Evolutionary conservation across 129 eudicot species (phyloP), one percentile per base, ranked within the genome.

Genomic region (Smallanthus sonchifolius): DNA sequence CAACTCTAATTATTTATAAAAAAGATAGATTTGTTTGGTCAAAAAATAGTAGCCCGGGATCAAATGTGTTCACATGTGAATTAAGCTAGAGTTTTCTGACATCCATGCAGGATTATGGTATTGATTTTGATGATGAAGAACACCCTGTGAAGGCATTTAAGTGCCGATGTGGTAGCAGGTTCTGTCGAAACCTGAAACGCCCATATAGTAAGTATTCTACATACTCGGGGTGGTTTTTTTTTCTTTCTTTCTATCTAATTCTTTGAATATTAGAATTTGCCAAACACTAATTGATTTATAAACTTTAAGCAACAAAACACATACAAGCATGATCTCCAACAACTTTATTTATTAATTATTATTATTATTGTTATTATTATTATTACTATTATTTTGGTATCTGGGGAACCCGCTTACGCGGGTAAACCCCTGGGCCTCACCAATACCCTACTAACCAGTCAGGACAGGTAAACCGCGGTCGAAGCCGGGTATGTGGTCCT

Each of bases 151-250:
- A 94, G 83, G 96, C 97, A 45, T 94, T 94, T 73, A 59, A 59
- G 62, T 94, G 99, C 79, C 87, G 79, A 13, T 94, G 99, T 74
- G 96, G 94, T 61, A 91, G 99, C 90, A 86, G 83, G 83, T 88
- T 79, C 47, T 94, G 99, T 82, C 89, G 94, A 56, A 94, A 88
- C 85, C 87, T 85, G 20, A 91, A 87, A 61, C 67, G 43, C 42
- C 43, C 67, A 34, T 8, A 61, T 3, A 61, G 67, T 61, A 34
- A 61, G 67, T 35, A 61, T 32, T 13, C 67, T 61, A 6, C 43
- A 30, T 4, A 61, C 37, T 10, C 1, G 13, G 10, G 62, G 62
- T 9, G 65, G 2, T 28, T 17, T 6, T 54, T 24, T 54, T 7
- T 54, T 1, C 5, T 7, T 2, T 54, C 14, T 54, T 2, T 19